These are phyloP conservation scores for Hypoxylon subgilvum DNA, from an alignment of 495 filamentous ascomycete genomes.

Conservation along the genomic window DNA sequence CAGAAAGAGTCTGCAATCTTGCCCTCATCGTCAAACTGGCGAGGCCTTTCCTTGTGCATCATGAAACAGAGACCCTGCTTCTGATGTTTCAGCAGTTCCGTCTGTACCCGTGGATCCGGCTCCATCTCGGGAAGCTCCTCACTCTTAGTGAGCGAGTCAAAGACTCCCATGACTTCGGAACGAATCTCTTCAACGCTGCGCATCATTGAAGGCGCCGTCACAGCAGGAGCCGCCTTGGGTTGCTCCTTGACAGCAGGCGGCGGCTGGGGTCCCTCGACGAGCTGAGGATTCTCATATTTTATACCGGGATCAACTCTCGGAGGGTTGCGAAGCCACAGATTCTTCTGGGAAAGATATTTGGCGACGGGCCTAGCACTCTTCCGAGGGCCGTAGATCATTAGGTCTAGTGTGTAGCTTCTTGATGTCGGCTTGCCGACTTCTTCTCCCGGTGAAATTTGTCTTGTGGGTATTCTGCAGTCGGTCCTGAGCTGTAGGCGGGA, in stretches of 20 bases:
- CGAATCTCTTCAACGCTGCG: conserved; percentile 84
- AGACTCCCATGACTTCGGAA: conserved; percentile 82
- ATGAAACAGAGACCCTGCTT: conserved; percentile 92
- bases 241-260: conserved; percentile 37
- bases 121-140: conserved; percentile 82
- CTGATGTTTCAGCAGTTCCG: conserved; percentile 81
- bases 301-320: conserved; percentile 67
- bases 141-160: conserved; percentile 75
- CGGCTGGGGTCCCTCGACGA: conserved; percentile 52
- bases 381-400: conserved; percentile 82
- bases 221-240: conserved; percentile 16
- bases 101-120: conserved; percentile 64
- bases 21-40: conserved; percentile 41
- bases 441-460: conserved; percentile 64
- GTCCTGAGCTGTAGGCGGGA: conserved; percentile 65
- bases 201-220: conserved; percentile 43
- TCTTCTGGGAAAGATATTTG: conserved; percentile 64
- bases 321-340: conserved; percentile 69
- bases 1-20: conserved; percentile 74
- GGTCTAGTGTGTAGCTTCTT: conserved; percentile 61
- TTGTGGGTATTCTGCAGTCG: conserved; percentile 67
- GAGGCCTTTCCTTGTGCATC: conserved; percentile 73
- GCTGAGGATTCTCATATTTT: conserved; percentile 68
- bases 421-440: conserved; percentile 55
- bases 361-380: conserved; percentile 68